A percentile compares a stretch with the other conserved stretches of the same genome.
phyloP scores from a whole-genome alignment of 768 basidiomycete genomes.

The Podaxis sp. region DNA sequence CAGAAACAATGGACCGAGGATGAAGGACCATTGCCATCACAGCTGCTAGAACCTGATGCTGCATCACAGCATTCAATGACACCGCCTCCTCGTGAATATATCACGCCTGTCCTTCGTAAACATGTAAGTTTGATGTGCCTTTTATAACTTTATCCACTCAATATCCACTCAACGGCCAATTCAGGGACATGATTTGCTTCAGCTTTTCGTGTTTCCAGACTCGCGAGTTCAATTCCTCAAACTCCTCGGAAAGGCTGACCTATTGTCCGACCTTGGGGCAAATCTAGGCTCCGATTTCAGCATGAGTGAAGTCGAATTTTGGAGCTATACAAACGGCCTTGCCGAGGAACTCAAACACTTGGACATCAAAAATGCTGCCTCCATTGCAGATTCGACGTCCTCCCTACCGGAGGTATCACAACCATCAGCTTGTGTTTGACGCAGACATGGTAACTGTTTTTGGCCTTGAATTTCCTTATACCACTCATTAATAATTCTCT shows the following conservation, averaged over 20 bases:
- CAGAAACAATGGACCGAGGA: conserved; percentile 49
- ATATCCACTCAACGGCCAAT: conserved; percentile 14
- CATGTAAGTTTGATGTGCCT: conserved; percentile 46
- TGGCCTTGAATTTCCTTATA: neutral
- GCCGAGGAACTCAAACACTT: conserved; percentile 13
- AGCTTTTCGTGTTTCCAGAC: conserved; percentile 69
- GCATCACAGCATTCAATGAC: conserved; percentile 22
- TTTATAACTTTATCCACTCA: neutral
- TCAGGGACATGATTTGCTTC: conserved; percentile 57
- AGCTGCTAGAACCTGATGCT: conserved; percentile 23
- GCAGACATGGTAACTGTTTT: neutral
- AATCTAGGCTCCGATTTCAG: conserved; percentile 28
- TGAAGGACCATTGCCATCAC: conserved; percentile 29
- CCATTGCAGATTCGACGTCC: neutral
- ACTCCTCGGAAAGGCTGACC: conserved; percentile 46
- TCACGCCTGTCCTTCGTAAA: conserved; percentile 50
- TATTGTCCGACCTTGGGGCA: conserved; percentile 36
- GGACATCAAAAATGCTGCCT: neutral
- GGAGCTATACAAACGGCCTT: conserved; percentile 51
- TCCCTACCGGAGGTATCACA: neutral
- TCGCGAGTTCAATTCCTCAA: conserved; percentile 68
- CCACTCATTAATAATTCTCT: neutral
- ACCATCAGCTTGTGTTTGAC: neutral
- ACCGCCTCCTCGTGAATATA: conserved; percentile 35
- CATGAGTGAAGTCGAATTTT: conserved; percentile 57